Percentiles rank a stretch among this genome's conserved stretches.
phyloP scores from a whole-genome alignment of 768 basidiomycete species.

The Tubosaeta sp. region DNA sequence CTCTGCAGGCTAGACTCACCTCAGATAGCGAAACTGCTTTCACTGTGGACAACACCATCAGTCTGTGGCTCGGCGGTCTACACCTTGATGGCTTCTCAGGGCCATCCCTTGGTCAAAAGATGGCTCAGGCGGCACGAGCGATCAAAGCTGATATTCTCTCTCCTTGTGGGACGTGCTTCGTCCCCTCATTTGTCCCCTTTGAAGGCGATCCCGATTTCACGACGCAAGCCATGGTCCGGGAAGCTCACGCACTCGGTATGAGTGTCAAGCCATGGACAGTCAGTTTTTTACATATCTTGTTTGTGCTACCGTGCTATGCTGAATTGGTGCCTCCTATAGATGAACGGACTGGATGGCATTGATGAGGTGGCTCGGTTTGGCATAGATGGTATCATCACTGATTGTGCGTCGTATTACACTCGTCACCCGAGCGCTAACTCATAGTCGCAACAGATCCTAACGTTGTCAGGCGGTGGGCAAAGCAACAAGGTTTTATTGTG shows the following conservation, averaged over 20 bases:
- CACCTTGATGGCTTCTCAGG: conserved; percentile 62
- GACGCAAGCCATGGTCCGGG: conserved; percentile 62
- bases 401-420: conserved; percentile 38
- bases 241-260: conserved; percentile 60
- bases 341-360: conserved; percentile 56
- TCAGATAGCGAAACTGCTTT: conserved; percentile 37
- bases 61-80: conserved; percentile 69
- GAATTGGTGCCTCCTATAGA: conserved; percentile 33
- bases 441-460: conserved; percentile 41
- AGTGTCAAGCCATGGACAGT: conserved; percentile 74
- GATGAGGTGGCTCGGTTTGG: conserved; percentile 58
- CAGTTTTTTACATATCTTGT: conserved; percentile 16
- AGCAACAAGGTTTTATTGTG: conserved; percentile 48
- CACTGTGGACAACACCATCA: conserved; percentile 40
- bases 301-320: not conserved
- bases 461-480: conserved; percentile 51
- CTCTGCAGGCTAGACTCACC: not conserved
- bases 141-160: conserved; percentile 67
- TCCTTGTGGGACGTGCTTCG: conserved; percentile 43
- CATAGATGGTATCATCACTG: conserved; percentile 76
- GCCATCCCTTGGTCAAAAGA: conserved; percentile 48
- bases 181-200: conserved; percentile 41
- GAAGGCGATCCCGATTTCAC: conserved; percentile 52
- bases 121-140: conserved; percentile 64
- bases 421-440: not conserved